Conservation (phyloP, 1,284 basidiomycete species). For the Ustilago sp. region DNA sequence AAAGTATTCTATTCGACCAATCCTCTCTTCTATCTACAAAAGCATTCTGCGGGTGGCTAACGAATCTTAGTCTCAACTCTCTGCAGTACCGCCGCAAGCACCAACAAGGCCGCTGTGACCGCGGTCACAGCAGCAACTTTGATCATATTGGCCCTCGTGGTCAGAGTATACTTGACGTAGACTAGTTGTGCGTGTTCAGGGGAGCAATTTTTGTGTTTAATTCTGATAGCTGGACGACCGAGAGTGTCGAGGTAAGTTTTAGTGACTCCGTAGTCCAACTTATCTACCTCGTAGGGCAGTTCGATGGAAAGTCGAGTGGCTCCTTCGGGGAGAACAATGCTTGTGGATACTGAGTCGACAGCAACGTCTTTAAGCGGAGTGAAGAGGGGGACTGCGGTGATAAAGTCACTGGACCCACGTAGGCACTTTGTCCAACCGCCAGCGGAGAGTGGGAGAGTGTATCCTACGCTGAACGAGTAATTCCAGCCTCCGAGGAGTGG, state of each 20-base stretch:
- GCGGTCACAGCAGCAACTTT: constrained; percentile 49
- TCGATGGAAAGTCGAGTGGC: constrained; percentile 80
- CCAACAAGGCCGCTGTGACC: constrained; percentile 31
- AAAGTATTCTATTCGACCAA: neutral
- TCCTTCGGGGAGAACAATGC: constrained; percentile 90
- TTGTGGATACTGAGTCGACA: constrained; percentile 82
- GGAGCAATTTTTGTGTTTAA: constrained; percentile 75
- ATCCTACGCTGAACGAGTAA: constrained; percentile 92
- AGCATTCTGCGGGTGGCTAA: neutral
- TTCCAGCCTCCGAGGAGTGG: constrained; percentile 98
- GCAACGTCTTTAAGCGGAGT: constrained; percentile 84
- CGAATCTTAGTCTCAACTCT: constrained; percentile 47
- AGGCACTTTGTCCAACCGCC: constrained; percentile 73
- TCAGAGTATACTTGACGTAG: constrained; percentile 56
- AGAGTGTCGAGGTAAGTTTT: constrained; percentile 93
- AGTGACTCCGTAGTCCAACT: constrained; percentile 76
- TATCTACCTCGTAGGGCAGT: constrained; percentile 81
- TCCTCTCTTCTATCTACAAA: neutral
- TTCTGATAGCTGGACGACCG: constrained; percentile 82
- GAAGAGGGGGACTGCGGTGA: constrained; percentile 86
- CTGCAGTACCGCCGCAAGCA: constrained; percentile 30
- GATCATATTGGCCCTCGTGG: constrained; percentile 35
- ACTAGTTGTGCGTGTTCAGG: constrained; percentile 37
- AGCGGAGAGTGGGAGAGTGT: constrained; percentile 76
- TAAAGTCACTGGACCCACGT: constrained; percentile 70